Evolutionary conservation across 257 asterid species (phyloP), one percentile per base, ranked within the genome.

Genomic region (Catharanthus roseus): DNA sequence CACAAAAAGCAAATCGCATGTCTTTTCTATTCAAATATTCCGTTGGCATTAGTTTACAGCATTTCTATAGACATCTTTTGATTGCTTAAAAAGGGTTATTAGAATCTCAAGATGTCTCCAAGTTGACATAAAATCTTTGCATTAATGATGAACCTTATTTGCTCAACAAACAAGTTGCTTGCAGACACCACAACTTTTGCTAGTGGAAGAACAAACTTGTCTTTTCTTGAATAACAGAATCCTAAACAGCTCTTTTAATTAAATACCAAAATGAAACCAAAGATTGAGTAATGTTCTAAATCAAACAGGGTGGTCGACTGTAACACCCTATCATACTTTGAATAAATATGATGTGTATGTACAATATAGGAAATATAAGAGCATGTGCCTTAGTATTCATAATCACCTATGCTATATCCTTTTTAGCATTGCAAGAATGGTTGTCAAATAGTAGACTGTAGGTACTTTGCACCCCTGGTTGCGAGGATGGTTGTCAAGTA

Each of bases 21-120:
- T 28, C 39, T 58, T 5, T n/a, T 58, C 65, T 58, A 58, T 31
- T 29, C 10, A 29, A 13, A 60, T 60, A 60, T 60, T 60, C 42
- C 42, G 16, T 60, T 60, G 41, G 12, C 65, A 57, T 57, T 28
- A n/a, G 62, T 33, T 38, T 5, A 60, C 16, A 29, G 24, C 42
- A 60, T 31, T 60, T 31, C 24, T 1, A 29, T 5, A 68, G 72
- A 58, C 31, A 42, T 12, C 51, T 34, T 68, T 73, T 73, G 78
- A 73, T 71, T 68, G 26, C 64, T 68, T 49, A 54, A 71, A n/a
- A 72, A 66, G 78, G 24, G 60, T 55, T 64, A 50, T 49, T 31
- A 18, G 82, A 80, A 68, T 65, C 71, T 68, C 62, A 19, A 33
- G 51, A 24, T n/a, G 56, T 42, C 10, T 51, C 60, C 82, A 72